phyloP scores from a whole-genome alignment of 805 yeast genomes.

The Ogataea chonburiensis region DNA sequence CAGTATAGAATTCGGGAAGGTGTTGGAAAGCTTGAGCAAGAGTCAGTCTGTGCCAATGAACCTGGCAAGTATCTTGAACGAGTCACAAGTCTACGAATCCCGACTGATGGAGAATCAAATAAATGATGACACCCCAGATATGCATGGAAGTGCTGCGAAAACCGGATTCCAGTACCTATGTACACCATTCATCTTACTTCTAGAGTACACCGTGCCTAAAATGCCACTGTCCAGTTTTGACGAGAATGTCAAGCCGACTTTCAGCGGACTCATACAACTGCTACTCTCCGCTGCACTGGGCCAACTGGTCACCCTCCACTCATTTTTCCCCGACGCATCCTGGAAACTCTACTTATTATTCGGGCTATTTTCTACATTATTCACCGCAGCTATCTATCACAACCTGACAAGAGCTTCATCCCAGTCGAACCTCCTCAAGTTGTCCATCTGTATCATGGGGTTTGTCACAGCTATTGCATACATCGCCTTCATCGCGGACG shows the following conservation, averaged over 20 bases:
- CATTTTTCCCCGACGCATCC: constrained; percentile 23
- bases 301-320: constrained; percentile 21
- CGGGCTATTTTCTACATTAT: constrained; percentile 1
- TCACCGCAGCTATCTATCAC: constrained; percentile 17
- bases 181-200: constrained; percentile 21
- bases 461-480: constrained; percentile 65
- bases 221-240: constrained; percentile 24
- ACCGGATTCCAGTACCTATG: constrained; percentile 15
- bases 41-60: constrained; percentile 21
- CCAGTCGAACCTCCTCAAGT: constrained; percentile 25
- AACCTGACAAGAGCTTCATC: constrained; percentile 18
- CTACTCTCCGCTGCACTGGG: constrained; percentile 23
- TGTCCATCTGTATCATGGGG: constrained; percentile 49
- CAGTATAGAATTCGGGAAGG: constrained; percentile 30
- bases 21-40: constrained; percentile 26
- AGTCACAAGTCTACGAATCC: constrained; percentile 24
- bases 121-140: constrained; percentile 6
- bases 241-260: constrained; percentile 21
- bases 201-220: constrained; percentile 27
- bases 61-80: constrained; percentile 17
- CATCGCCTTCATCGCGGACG: constrained; percentile 68
- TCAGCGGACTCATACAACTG: constrained; percentile 18
- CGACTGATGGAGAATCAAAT: constrained; percentile 14
- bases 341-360: constrained; percentile 15
- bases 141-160: constrained; percentile 1